Base-by-base conservation (phyloP, 768 basidiomycete genomes). In the Suillus paluster region DNA sequence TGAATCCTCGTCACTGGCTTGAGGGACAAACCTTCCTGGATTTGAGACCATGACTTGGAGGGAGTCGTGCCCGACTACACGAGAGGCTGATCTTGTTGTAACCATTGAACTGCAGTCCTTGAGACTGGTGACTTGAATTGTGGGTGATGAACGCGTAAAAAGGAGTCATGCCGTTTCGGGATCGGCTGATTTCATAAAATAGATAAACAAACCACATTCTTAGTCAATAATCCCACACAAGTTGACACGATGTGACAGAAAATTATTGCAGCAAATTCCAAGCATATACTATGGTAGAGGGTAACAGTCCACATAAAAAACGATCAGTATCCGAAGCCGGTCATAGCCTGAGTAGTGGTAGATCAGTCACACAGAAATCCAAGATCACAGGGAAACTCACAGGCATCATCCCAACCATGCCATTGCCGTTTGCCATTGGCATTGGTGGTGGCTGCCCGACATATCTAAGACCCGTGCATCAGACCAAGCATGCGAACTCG, bases 391-490 rank as follows among this genome's bases (percentile, higher is more conserved):
- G 21, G n/a, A 10, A 21, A 80, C 87, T 73, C 69, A 89, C 89
- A 63, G 89, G 84, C 74, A 84, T 80, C 73, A 91, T 84, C 44
- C 87, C 71, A 52, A 64, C 80, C 56, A 79, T 69, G 21, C 81
- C 79, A 17, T 79, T 79, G 25, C 83, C 90, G 67, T 91, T 91
- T 49, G 77, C 64, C 79, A 86, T 83, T 63, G 77, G 70, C 46
- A 77, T 75, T 34, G 85, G 83, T 66, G 90, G 88, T 39, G 83
- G 88, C 68, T 90, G 88, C 49, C 84, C 81, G 59, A 81, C 79
- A 75, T 83, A 88, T 59, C 90, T 90, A 60, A 44, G 46, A 49
- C 52, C 57, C 46, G 34, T 62, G 39, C 59, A 62, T 66, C 59
- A 70, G 14, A 44, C 57, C 15, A 42, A 15, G 21, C 38, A 53